Evolutionary conservation across 2,329 filamentous ascomycete genomes (phyloP), one percentile per base, ranked within the genome.

Genomic region (Venturia asperata): DNA sequence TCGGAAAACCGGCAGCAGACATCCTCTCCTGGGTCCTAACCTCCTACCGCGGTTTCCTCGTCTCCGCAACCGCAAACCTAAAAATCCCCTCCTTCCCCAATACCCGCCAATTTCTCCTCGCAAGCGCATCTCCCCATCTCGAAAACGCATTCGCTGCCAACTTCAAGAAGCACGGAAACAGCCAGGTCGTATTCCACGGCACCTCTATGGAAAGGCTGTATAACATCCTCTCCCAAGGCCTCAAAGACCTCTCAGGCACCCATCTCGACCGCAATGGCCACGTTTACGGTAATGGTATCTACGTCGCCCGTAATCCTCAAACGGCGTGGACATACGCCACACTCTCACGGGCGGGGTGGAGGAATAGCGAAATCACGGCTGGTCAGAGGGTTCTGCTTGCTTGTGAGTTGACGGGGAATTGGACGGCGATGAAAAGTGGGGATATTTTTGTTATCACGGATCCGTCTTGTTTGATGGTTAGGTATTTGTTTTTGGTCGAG

Each of bases 101-200:
- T 13, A 70, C 70, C 1, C 74, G 75, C 1, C 74, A 75, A 65
- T 75, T 75, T 60, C 62, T 75, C 10, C 69, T 75, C 1, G 70
- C 72, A 3, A 74, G 71, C 63, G 70, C 70, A 1, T 68, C 64
- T 61, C 72, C 73, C 2, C 66, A 56, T 37, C 67, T 72, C 3
- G 74, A 75, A 67, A 64, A 21, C 15, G 43, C 47, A 0, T 75
- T 72, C 55, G 60, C 68, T 1, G 41, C 66, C 5, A 70, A 65
- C 17, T 27, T 71, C 0, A 63, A 68, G 3, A 64, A 68, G 3
- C 63, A 55, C 0, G 6, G 66, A 15, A 71, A 71, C 1, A 63
- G 11, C 21, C 70, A 63, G 4, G 69, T 75, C 1, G 67, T 75
- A 6, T 75, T 75, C 61, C 74, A 75, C 64, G 74, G 73, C 47